Conservation (phyloP, 495 filamentous ascomycete genomes). For the Coniosporium apollinis region DNA sequence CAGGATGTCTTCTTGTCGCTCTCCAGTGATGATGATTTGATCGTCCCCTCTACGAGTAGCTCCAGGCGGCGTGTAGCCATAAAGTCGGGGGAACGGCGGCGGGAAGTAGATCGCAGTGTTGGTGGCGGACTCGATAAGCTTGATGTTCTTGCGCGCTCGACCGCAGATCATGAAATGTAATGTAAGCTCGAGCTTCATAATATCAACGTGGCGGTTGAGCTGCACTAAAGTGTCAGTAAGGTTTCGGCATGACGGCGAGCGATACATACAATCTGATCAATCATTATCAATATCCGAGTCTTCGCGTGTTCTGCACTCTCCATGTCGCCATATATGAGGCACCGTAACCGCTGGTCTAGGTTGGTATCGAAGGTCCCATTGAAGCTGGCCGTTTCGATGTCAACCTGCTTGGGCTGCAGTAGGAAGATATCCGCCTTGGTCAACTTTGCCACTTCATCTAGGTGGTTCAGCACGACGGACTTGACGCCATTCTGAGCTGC, state of each 20-base stretch:
- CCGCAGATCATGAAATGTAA: conserved; percentile 84
- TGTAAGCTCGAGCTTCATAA: conserved; percentile 65
- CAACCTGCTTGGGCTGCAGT: conserved; percentile 56
- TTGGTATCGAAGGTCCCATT: conserved; percentile 52
- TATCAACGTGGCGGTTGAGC: conserved; percentile 75
- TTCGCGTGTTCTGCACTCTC: conserved; percentile 94
- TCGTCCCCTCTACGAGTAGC: conserved; percentile 66
- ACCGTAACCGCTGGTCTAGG: conserved; percentile 66
- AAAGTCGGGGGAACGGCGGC: conserved; percentile 75
- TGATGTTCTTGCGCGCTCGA: conserved; percentile 86
- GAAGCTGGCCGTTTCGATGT: conserved; percentile 33
- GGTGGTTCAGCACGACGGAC: conserved; percentile 58
- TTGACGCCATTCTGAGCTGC: conserved; percentile 44
- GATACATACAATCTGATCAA: conserved; percentile 80
- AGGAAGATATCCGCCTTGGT: conserved; percentile 95
- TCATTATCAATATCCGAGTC: conserved; percentile 87
- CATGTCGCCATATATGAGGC: conserved; percentile 88
- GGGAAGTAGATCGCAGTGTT: conserved; percentile 97
- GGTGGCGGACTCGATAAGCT: conserved; percentile 83
- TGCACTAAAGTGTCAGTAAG: conserved; percentile 26
- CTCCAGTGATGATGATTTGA: conserved; percentile 86
- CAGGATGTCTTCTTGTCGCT: conserved; percentile 59
- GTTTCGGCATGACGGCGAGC: neutral
- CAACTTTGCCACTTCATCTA: conserved; percentile 65
- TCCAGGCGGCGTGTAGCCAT: conserved; percentile 68